Conservation (phyloP, 192 early-diverging fungal genomes). For the Irineochytrium annulatum region DNA sequence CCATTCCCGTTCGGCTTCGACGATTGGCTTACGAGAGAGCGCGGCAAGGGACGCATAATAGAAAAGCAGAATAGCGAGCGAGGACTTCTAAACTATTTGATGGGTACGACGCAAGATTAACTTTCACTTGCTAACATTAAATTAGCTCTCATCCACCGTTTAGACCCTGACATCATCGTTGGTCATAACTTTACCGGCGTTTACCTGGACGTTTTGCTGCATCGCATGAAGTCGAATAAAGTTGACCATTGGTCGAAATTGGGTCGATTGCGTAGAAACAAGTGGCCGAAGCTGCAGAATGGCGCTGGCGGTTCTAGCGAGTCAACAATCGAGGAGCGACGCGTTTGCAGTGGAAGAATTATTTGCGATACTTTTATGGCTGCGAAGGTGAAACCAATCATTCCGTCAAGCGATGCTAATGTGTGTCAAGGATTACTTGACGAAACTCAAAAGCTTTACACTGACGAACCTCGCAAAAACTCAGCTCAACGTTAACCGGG, state of each 20-base stretch:
- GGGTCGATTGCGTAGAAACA: conserved; percentile 75
- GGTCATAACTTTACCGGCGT: conserved; percentile 97
- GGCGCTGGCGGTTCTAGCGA: conserved; percentile 80
- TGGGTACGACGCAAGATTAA: conserved; percentile 43
- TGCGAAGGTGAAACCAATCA: conserved; percentile 50
- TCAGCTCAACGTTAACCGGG: conserved; percentile 73
- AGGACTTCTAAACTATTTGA: conserved; percentile 73
- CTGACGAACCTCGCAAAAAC: conserved; percentile 71
- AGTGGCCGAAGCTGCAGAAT: conserved; percentile 81
- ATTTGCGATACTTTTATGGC: conserved; percentile 91
- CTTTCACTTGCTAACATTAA: background rate
- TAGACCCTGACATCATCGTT: conserved; percentile 91
- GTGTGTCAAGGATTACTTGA: conserved; percentile 12
- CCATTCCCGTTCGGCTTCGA: conserved; percentile 81
- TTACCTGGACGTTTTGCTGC: conserved; percentile 86
- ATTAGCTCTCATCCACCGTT: conserved; percentile 62
- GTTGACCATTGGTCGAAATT: conserved; percentile 81
- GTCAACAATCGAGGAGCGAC: conserved; percentile 69
- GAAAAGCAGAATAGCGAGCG: conserved; percentile 65
- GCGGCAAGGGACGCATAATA: conserved; percentile 42
- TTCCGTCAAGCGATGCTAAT: background rate
- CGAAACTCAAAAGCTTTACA: conserved; percentile 72
- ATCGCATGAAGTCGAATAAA: conserved; percentile 83
- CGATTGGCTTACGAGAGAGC: conserved; percentile 39
- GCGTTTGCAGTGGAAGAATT: conserved; percentile 77